These are phyloP conservation scores for Cytospora paraplurivora DNA, from an alignment of 2,329 filamentous ascomycete species.

Conservation along the genomic window DNA sequence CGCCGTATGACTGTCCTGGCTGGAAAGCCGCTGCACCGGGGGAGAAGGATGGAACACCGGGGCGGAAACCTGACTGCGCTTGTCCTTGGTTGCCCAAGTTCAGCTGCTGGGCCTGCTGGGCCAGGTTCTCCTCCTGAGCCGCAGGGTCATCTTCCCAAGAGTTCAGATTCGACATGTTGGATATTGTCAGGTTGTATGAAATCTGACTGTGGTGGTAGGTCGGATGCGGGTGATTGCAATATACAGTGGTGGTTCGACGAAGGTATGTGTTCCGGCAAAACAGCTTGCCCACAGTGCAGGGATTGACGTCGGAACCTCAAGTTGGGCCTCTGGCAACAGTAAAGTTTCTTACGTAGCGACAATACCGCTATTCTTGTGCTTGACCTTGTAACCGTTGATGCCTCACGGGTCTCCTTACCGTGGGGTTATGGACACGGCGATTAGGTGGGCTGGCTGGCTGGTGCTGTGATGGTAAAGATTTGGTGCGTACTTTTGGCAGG, in stretches of 20 bases:
- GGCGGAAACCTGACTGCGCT: slow-evolving; percentile 60
- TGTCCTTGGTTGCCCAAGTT: slow-evolving; percentile 64
- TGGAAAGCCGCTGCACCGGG: slow-evolving; percentile 72
- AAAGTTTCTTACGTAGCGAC: not conserved
- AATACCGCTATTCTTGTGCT: slow-evolving; percentile 1
- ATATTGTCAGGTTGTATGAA: slow-evolving; percentile 27
- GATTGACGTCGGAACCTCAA: slow-evolving; percentile 14
- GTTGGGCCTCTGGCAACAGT: slow-evolving; percentile 12
- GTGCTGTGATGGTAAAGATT: slow-evolving; percentile 7
- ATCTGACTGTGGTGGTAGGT: not conserved
- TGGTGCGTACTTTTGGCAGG: slow-evolving; percentile 19
- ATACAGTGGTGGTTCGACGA: slow-evolving; percentile 34
- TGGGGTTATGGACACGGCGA: not conserved
- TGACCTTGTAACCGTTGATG: slow-evolving; percentile 13
- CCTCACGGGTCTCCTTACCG: slow-evolving; percentile 7
- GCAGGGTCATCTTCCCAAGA: slow-evolving; percentile 92
- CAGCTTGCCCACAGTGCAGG: slow-evolving; percentile 23
- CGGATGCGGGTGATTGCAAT: slow-evolving; percentile 11
- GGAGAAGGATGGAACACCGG: slow-evolving; percentile 70
- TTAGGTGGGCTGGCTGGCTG: not conserved
- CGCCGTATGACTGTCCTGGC: slow-evolving; percentile 69
- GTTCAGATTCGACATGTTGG: slow-evolving; percentile 82
- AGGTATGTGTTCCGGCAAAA: slow-evolving; percentile 23
- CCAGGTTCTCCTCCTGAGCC: slow-evolving; percentile 75
- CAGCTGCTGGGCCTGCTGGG: slow-evolving; percentile 74